A percentile compares a stretch with the other conserved stretches of the same genome.
These are phyloP conservation scores for Beauveria scarabaeidicola DNA, from an alignment of 2,329 filamentous ascomycete species.

Conservation along the genomic window DNA sequence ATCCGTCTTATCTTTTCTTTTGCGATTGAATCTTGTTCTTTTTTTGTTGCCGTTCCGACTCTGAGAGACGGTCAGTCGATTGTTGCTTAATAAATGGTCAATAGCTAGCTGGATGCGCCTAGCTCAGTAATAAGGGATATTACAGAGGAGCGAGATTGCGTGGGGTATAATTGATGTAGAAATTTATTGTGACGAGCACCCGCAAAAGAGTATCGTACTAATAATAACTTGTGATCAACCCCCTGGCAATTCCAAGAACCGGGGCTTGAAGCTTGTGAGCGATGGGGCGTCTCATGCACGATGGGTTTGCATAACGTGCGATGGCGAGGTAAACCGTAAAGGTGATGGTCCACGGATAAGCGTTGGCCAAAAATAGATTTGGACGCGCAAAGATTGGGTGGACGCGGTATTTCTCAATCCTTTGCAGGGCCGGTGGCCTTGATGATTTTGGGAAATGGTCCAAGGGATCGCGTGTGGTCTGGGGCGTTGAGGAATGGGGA, in stretches of 20 bases:
- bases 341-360: not conserved
- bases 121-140: not conserved
- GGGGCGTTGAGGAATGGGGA: not conserved
- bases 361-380: not conserved
- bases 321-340: not conserved
- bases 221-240: not conserved
- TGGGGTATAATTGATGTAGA: slow-evolving; percentile 8
- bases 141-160: slow-evolving; percentile 7
- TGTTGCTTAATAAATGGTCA: not conserved
- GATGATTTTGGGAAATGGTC: not conserved
- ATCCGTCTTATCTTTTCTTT: too few species aligned
- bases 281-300: not conserved
- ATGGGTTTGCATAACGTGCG: not conserved
- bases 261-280: not conserved
- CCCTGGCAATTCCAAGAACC: not conserved
- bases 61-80: not conserved
- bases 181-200: not conserved
- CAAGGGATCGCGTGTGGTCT: not conserved
- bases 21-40: not conserved
- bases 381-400: not conserved
- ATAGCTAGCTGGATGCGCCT: not conserved
- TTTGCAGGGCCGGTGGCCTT: not conserved
- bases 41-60: not conserved
- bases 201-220: not conserved
- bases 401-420: not conserved